Conservation (phyloP, 306 rosid genomes). For the Rosa rugosa region DNA sequence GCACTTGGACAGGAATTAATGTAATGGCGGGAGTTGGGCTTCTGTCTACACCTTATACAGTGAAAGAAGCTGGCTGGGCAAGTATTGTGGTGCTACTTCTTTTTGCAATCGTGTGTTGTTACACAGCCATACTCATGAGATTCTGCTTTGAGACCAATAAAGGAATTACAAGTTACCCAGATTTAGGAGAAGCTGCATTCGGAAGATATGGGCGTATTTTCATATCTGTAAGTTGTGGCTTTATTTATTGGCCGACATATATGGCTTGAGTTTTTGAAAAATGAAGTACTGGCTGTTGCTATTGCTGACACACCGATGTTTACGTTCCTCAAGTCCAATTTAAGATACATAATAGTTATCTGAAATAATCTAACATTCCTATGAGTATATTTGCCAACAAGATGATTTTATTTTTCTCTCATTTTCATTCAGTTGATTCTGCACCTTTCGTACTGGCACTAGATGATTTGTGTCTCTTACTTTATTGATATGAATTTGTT, state of each 20-base stretch:
- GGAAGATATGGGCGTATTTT: conserved; percentile 69
- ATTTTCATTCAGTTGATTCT: background rate
- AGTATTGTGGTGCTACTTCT: conserved; percentile 57
- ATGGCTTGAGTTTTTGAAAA: background rate
- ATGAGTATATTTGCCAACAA: background rate
- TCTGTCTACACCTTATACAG: conserved; percentile 66
- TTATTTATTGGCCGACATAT: background rate
- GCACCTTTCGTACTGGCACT: background rate
- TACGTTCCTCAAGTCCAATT: background rate
- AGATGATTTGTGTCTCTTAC: background rate
- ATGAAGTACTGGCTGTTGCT: background rate
- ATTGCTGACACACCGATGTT: background rate
- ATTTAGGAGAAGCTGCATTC: conserved; percentile 87
- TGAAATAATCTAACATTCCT: background rate
- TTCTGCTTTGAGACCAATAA: conserved; percentile 68
- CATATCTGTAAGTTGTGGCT: conserved; percentile 58
- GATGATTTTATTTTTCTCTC: background rate
- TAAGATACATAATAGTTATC: background rate
- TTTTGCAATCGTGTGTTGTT: conserved; percentile 72
- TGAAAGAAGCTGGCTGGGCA: conserved; percentile 81
- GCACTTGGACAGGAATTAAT: conserved; percentile 56
- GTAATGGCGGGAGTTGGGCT: conserved; percentile 87
- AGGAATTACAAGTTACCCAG: conserved; percentile 66
- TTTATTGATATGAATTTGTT: too few relatives aligned
- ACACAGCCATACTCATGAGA: conserved; percentile 79